These are phyloP conservation scores for Xylariaceae sp. DNA, from an alignment of 2,329 filamentous ascomycete genomes.

Conservation along the genomic window DNA sequence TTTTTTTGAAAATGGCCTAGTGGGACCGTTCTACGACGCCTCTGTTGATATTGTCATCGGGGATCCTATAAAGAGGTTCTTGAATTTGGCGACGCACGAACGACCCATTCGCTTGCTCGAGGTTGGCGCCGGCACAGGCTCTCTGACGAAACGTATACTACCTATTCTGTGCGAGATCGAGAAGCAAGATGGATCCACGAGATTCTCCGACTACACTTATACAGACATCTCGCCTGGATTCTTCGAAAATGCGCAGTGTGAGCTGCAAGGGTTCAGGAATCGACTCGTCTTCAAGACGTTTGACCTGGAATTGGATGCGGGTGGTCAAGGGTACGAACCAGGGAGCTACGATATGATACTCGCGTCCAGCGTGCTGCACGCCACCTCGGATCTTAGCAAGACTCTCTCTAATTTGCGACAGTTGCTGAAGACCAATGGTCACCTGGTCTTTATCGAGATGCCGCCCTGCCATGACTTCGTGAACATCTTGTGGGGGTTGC, in stretches of 20 bases:
- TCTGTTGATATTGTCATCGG: constrained; percentile 14
- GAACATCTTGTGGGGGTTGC: constrained; percentile 2
- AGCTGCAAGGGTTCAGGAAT: too few species aligned
- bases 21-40: constrained; percentile 29
- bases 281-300: not conserved
- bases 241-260: not conserved
- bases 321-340: not conserved
- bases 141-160: constrained; percentile 25
- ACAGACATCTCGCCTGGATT: not conserved
- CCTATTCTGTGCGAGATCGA: not conserved
- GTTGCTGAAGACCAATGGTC: not conserved
- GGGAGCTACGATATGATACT: not conserved
- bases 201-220: not conserved
- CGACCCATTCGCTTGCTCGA: constrained; percentile 34
- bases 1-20: constrained; percentile 27
- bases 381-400: not conserved
- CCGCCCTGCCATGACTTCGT: not conserved
- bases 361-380: not conserved
- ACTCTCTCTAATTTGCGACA: not conserved
- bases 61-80: not conserved
- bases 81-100: constrained; percentile 19
- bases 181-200: not conserved
- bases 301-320: not conserved
- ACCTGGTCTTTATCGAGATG: not conserved
- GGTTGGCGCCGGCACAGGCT: constrained; percentile 35